phyloP scores from a whole-genome alignment of 1,139 yeast genomes.

The Sugiyamaella paludigena region DNA sequence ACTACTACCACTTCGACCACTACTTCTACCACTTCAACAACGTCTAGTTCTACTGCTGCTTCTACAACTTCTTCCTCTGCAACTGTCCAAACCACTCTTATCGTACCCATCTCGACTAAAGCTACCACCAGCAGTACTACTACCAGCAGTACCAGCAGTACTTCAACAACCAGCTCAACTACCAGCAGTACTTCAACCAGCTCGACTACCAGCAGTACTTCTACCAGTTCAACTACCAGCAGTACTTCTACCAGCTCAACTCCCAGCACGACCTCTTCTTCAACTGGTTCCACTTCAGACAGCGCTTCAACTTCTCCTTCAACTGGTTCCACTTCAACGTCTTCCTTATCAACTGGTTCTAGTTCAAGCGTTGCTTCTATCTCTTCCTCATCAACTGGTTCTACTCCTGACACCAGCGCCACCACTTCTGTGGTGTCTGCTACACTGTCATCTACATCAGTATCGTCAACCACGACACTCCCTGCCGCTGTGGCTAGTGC shows the following conservation, averaged over 20 bases:
- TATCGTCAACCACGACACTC: no score
- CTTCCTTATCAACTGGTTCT: no score
- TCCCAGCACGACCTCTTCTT: neutral
- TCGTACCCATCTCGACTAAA: conserved; percentile 1
- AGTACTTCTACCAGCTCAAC: neutral
- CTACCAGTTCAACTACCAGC: neutral
- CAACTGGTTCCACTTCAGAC: no score
- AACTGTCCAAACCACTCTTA: neutral
- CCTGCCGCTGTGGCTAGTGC: no score
- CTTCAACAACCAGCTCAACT: neutral
- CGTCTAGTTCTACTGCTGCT: conserved; percentile 11
- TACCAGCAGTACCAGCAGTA: neutral
- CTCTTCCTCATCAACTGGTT: no score
- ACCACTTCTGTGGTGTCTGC: no score
- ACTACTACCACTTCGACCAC: neutral
- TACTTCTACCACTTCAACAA: conserved; percentile 9
- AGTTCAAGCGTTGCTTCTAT: no score
- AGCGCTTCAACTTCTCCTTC: no score
- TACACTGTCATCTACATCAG: no score
- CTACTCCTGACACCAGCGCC: no score
- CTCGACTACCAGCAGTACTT: neutral
- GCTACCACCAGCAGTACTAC: conserved; percentile 1
- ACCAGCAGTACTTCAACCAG: neutral
- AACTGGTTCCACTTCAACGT: neutral
- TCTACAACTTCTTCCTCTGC: conserved; percentile 1